Base-by-base conservation (phyloP, 2,329 filamentous ascomycete genomes). In the Sarocladium kiliense region DNA sequence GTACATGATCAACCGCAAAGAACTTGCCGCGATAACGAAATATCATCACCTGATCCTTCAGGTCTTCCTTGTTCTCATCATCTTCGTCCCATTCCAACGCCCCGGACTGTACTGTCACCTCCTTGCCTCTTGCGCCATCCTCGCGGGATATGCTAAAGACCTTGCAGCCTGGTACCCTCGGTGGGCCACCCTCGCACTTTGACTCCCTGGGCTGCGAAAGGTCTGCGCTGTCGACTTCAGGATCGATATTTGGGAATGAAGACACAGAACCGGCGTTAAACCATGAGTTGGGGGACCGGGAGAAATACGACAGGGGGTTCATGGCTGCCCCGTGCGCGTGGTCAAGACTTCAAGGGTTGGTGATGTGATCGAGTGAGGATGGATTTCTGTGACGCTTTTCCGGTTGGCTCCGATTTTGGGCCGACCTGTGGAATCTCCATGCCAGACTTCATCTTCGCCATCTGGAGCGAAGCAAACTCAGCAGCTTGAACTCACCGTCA, bases 1-100 rank as follows among this genome's bases (percentile, higher is more conserved):
- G 73, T 63, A 87, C 85, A 71, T 88, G 85, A 57, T 89, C 84
- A 21, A 88, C 72, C 0, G 86, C 86, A 62, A 88, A 79, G n/a
- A 88, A 74, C 57, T 79, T 82, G 2, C 79, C 81, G 53, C 76
- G 78, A 62, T 86, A 86, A 59, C 77, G 76, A 58, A 88, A 89
- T 0, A 89, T 76, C 18, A 89, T 72, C 0, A 88, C 81, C 62
- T 88, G 85, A 55, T 86, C 75, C 45, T 73, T 75, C 55, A 84
- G 55, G 2, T 73, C 69, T 3, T 67, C 66, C 1, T 62, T 68
- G 9, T 64, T 62, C 23, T 67, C 66, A 2, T 58, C 55, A 3
- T 61, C 63, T 11, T 68, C 57, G 0, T 64, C 67, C 32, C 18
- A 41, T 30, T 53, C 50, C 32, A 53, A 27, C 7, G 74, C 70